Base-by-base conservation (phyloP, 2,329 filamentous ascomycete genomes). In the Diplodia intermedia region DNA sequence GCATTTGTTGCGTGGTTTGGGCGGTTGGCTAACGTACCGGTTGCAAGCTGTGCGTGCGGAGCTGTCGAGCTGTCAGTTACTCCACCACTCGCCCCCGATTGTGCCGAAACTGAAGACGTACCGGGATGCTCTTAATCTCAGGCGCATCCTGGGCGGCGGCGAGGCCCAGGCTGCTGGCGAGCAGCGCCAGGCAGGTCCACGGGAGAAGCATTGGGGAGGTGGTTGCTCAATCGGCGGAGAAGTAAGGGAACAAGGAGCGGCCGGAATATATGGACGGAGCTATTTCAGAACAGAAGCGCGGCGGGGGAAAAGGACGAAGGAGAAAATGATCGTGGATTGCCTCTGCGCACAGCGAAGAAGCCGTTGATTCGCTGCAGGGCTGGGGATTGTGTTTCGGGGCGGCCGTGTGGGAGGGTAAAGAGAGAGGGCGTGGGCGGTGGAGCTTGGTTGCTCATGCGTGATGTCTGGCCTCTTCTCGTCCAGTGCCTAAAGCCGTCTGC, bases 41-140 rank as follows among this genome's bases (percentile, higher is more conserved):
- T 78, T 86, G 83, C 70, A 97, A 85, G 76, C 90, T 94, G 81
- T 97, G 94, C 76, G 94, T 97, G 77, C 92, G 89, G 76, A 97
- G 86, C 91, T 96, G 73, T 67, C 55, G 69, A 43, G 53, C 73
- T 70, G 57, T 63, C 20, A 60, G 38, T 49, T 63, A 26, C 15
- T 23, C n/a, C 31, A 9, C 66, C 36, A 57, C 26, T 38, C 36
- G 14, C 36, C 52, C 26, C 52, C 29, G 29, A 55, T 52, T 31
- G 33, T 40, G 53, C 63, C 43, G 72, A 69, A 36, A 69, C 61
- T 62, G 67, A 60, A 54, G 71, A 79, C 88, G 71, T 84, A 90
- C 89, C 71, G 87, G 85, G 77, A 90, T 90, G 73, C 86, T 88
- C 79, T 88, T 88, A 73, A 90, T 84, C 75, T 88, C 84, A 11